Conservation (phyloP, 2,329 filamentous ascomycete genomes). For the Trichoderma sp. region DNA sequence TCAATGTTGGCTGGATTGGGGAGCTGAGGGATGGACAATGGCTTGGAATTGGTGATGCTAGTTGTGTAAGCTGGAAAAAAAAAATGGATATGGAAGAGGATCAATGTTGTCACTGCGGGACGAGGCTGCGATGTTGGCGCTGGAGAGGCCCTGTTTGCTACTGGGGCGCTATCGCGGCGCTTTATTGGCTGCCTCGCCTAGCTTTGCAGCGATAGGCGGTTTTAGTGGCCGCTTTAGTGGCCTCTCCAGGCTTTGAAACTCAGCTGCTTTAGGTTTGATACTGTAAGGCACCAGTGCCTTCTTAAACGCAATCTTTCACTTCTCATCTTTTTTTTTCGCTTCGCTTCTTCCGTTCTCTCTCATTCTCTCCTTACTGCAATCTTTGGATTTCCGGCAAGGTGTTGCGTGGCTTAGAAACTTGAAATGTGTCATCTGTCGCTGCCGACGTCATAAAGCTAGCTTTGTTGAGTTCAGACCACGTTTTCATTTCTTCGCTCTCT, state of each 20-base stretch:
- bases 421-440: background rate
- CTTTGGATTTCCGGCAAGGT: background rate
- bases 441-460: conserved; percentile 7
- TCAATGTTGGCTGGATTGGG: background rate
- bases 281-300: background rate
- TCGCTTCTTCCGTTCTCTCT: background rate
- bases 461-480: conserved; percentile 23
- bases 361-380: background rate
- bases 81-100: background rate
- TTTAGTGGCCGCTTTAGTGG: conserved; percentile 1
- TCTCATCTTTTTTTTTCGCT: background rate
- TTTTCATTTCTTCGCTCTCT: conserved; percentile 8
- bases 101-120: conserved; percentile 18
- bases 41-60: background rate
- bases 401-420: background rate
- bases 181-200: conserved; percentile 21
- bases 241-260: background rate
- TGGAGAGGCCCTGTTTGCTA: background rate
- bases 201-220: conserved; percentile 2
- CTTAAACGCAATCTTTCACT: background rate
- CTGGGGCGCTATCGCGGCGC: background rate
- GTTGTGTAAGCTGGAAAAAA: background rate
- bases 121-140: conserved; percentile 24
- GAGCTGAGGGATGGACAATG: too few species aligned
- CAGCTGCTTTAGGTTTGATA: background rate